A percentile compares a stretch with the other conserved stretches of the same genome.
phyloP scores from a whole-genome alignment of 257 asterid genomes.

The Asclepias syriaca region DNA sequence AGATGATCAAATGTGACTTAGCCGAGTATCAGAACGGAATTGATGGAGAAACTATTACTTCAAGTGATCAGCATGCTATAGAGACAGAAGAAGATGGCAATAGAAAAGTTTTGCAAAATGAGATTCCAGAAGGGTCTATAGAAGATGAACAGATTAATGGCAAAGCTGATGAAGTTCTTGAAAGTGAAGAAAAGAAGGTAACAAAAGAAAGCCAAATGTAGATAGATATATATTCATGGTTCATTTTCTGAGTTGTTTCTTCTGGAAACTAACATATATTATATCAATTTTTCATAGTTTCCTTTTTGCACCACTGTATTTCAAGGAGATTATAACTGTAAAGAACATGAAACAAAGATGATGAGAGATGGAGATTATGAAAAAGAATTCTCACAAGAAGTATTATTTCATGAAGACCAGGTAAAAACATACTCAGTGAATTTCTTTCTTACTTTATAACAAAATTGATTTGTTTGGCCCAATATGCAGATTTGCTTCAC shows the following conservation, averaged over 20 bases:
- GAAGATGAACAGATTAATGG: not conserved
- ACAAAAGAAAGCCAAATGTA: not conserved
- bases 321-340: not conserved
- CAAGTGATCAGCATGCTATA: not conserved
- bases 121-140: not conserved
- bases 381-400: not conserved
- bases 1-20: not conserved
- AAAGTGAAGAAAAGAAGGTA: conserved; percentile 1
- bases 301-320: not conserved
- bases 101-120: not conserved
- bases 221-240: not conserved
- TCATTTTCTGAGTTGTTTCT: not conserved
- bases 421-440: not conserved
- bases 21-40: not conserved
- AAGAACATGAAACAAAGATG: not conserved
- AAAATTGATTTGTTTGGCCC: not conserved
- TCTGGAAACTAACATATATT: not conserved
- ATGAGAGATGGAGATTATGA: not conserved
- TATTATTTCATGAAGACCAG: not conserved
- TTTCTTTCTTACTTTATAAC: not conserved
- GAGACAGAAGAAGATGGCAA: not conserved
- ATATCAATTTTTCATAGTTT: not conserved
- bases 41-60: not conserved
- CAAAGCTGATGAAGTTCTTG: not conserved
- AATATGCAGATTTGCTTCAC: not conserved